Evolutionary conservation across 257 asterid species (phyloP), one percentile per base, ranked within the genome.

Genomic region (Forsythia viridissima): DNA sequence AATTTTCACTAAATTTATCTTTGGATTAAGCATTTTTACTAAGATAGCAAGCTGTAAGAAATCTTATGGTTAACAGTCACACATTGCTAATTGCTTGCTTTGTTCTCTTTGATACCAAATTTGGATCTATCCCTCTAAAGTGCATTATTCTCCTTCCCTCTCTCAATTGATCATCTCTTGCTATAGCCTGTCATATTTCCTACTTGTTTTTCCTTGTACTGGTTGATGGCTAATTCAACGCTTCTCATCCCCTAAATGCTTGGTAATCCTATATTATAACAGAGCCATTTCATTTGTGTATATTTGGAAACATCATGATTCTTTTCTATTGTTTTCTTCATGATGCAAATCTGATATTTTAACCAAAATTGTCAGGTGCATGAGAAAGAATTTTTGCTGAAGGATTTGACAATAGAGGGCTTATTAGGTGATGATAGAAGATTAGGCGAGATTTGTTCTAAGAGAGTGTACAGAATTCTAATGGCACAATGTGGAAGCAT

Each of bases 391-490:
- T 90, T 87, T 86, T 85, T 95, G 85, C 93, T 93, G 44, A 83
- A 89, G 89, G 96, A 95, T 78, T 83, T 95, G 82, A 86, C 77
- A 18, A 87, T 87, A 4, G 98, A 95, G 85, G 88, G 97, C 68
- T 83, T 92, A 85, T 52, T 91, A 11, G 89, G 94, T 1, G 96
- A 88, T 72, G 94, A 90, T 74, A 91, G 97, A 82, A 92, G 96
- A 78, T 73, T 95, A 67, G 99, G 99, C 0, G 97, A 93, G 84
- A 83, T 93, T 75, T 95, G 99, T 82, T 95, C 99, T 2, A 92
- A 92, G 92, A 90, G 99, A 89, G 87, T 95, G 38, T 95, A 93
- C 83, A 86, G 99, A 79, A 82, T 93, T 77, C 89, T 96, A 74
- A 93, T 90, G 99, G 99, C 98, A 79, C 92, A 93, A 85, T 72